Conservation (phyloP, 2,329 filamentous ascomycete genomes). For the Fusarium sp. region DNA sequence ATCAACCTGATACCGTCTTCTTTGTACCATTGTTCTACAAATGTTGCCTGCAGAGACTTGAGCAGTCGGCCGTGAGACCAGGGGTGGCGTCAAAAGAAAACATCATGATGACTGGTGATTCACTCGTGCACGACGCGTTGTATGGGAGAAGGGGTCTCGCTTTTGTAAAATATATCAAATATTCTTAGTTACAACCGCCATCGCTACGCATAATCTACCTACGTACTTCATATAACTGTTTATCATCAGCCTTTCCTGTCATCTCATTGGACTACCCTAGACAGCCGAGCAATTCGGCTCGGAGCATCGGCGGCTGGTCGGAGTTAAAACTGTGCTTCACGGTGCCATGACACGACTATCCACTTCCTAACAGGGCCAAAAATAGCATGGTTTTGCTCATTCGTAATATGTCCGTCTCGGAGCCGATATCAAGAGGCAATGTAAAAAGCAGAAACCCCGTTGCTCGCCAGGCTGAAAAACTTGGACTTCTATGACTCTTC, state of each 20-base stretch:
- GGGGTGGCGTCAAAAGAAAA: neutral
- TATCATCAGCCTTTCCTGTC: neutral
- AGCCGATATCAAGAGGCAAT: conserved; percentile 10
- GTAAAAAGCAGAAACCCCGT: conserved; percentile 1
- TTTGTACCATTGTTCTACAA: neutral
- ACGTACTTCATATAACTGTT: neutral
- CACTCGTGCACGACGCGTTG: neutral
- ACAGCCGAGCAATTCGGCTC: conserved; percentile 3
- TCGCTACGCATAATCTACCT: neutral
- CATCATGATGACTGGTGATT: neutral
- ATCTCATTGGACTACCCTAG: neutral
- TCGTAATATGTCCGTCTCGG: conserved; percentile 10
- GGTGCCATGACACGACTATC: conserved; percentile 1
- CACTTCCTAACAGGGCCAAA: neutral
- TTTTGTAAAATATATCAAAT: neutral
- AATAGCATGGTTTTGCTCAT: neutral
- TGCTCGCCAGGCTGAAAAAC: neutral
- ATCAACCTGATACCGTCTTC: neutral
- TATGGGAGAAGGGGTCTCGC: too few species aligned
- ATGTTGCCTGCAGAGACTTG: neutral
- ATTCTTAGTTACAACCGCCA: neutral
- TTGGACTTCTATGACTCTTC: neutral
- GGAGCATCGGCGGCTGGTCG: neutral
- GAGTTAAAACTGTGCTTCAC: conserved; percentile 6
- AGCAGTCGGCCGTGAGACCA: neutral